Conservation (phyloP, 257 asterid genomes). For the Avicennia marina region DNA sequence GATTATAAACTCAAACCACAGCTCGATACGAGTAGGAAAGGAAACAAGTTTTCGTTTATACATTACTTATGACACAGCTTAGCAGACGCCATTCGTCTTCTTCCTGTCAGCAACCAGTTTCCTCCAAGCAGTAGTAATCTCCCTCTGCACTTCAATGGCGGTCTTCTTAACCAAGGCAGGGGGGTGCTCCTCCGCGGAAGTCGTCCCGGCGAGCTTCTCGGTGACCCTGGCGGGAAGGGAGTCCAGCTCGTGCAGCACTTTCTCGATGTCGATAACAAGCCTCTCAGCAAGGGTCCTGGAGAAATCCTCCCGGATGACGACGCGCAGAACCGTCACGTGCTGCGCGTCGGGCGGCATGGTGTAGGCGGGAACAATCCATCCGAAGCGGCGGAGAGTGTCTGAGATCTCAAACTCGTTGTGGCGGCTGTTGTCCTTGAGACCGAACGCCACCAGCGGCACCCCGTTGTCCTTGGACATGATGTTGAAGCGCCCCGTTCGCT, state of each 20-base stretch:
- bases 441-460: conserved; percentile 80
- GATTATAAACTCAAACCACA: no score
- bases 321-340: conserved; percentile 73
- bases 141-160: conserved; percentile 54
- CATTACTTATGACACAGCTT: no score
- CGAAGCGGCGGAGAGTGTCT: conserved; percentile 61
- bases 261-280: conserved; percentile 52
- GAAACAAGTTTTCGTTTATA: no score
- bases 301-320: conserved; percentile 76
- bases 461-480: conserved; percentile 73
- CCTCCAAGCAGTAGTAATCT: conserved; percentile 70
- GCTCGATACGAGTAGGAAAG: no score
- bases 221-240: conserved; percentile 47
- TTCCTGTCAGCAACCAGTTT: conserved; percentile 73
- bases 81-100: conserved; percentile 72
- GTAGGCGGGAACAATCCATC: conserved; percentile 92
- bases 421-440: conserved; percentile 61
- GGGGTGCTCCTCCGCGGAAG: conserved; percentile 7
- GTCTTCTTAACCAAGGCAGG: conserved; percentile 40
- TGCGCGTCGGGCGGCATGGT: conserved; percentile 83
- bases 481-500: conserved; percentile 57
- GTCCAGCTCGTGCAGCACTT: conserved; percentile 69
- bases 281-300: conserved; percentile 82
- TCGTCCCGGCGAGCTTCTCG: conserved; percentile 26
- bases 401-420: conserved; percentile 81